These are phyloP conservation scores for Boletus vermiculosoides DNA, from an alignment of 768 basidiomycete genomes.

Conservation along the genomic window DNA sequence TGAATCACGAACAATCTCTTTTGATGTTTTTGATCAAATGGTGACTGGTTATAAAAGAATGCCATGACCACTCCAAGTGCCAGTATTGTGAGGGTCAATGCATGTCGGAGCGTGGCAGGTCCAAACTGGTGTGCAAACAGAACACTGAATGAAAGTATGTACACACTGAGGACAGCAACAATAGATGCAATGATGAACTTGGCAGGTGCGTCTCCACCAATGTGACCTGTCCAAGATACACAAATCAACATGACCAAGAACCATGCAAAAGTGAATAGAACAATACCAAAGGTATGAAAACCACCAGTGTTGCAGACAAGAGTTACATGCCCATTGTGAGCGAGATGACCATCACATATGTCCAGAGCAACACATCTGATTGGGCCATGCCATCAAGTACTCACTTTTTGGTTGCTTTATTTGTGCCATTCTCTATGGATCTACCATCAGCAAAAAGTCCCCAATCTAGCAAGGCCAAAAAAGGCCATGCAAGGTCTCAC, in stretches of 20 bases:
- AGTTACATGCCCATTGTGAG: slow-evolving; percentile 59
- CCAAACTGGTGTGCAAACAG: slow-evolving; percentile 79
- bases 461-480: no score
- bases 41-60: slow-evolving; percentile 54
- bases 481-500: no score
- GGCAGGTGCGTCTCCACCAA: slow-evolving; percentile 78
- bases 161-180: slow-evolving; percentile 54
- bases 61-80: slow-evolving; percentile 52
- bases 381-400: slow-evolving; percentile 8
- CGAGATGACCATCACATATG: slow-evolving; percentile 59
- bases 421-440: slow-evolving; percentile 1
- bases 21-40: slow-evolving; percentile 86
- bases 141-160: slow-evolving; percentile 56
- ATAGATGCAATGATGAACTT: slow-evolving; percentile 88
- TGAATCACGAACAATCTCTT: slow-evolving; percentile 83
- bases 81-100: slow-evolving; percentile 46
- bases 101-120: slow-evolving; percentile 34
- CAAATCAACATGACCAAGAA: slow-evolving; percentile 3
- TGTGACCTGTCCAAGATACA: slow-evolving; percentile 66
- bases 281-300: slow-evolving; percentile 85
- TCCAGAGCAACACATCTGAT: slow-evolving; percentile 50
- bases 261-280: neutral
- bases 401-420: neutral
- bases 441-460: no score
- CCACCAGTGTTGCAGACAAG: slow-evolving; percentile 63